Base-by-base conservation (phyloP, 75 land plant species). In the Pinus albicaulis region DNA sequence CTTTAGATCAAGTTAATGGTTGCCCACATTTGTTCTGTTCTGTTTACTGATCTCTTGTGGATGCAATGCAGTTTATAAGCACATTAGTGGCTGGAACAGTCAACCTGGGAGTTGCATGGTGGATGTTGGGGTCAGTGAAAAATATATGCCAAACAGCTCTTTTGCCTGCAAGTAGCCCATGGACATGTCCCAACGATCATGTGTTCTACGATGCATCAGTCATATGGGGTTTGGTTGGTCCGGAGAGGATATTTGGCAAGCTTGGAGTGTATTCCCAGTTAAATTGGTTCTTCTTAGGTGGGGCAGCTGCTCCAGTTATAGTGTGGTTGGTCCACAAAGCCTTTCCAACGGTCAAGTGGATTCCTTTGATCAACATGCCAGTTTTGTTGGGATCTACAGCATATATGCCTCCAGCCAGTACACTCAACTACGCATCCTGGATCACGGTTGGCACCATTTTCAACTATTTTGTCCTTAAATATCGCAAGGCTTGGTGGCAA, bases 371-470 rank as follows among this genome's bases (percentile, higher is more conserved):
- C 53, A 69, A 83, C 79, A 79, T 78, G n/a, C 93, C 96, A 12
- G 89, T 91, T 31, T 77, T 93, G 13, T 72, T 93, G 0, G 86
- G 89, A 20, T 89, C 88, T 16, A 79, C 86, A 24, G 86, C 73
- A 6, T 62, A 20, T 24, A 91, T 93, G 85, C 93, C 91, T 0
- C 96, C 89, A 13, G 91, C 91, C 38, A 78, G 89, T 26, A 36
- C 93, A 20, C 57, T 89, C 20, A 93, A 93, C 83, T 85, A 87
- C 75, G 89, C 77, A 53, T 52, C 83, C 19, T 93, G 93, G 93
- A 48, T 85, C 24, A 15, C 84, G 3, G 77, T 89, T 2, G 93
- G 93, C n/a, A 88, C 87, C 7, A 85, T 93, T 28, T 28, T 28
- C 31, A 28, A 28, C 31, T 28, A 28, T 28, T 28, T 28, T 28